A percentile compares a stretch with the other conserved stretches of the same genome.
These are phyloP conservation scores for Rutstroemia sp. DNA, from an alignment of 2,329 filamentous ascomycete species.

Conservation along the genomic window DNA sequence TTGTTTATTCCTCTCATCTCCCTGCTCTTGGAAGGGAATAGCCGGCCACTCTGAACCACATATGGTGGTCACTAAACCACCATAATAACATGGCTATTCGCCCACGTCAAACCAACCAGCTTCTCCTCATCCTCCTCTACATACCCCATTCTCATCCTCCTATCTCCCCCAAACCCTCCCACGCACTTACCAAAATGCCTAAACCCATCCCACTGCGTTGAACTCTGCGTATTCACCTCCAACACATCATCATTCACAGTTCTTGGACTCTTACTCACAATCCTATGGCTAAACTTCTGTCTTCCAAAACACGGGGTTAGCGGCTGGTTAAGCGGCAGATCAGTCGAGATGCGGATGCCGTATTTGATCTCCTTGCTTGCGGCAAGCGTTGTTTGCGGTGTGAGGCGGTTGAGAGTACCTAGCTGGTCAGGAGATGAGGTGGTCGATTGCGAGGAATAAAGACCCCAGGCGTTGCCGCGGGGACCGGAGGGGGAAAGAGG, in stretches of 20 bases:
- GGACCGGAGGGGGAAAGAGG: conserved; percentile 35
- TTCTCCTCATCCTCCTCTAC: too few relatives aligned
- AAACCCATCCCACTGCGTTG: conserved; percentile 40
- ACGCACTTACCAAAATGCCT: conserved; percentile 30
- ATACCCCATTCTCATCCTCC: not conserved
- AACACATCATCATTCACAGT: conserved; percentile 55
- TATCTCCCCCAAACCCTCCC: not conserved
- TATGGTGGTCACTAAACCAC: too few relatives aligned
- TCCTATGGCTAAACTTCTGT: conserved; percentile 49
- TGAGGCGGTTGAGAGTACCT: conserved; percentile 39
- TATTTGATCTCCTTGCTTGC: conserved; percentile 20
- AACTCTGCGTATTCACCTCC: conserved; percentile 46
- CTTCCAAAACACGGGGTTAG: conserved; percentile 18
- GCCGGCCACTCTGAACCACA: not conserved
- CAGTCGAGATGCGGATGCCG: conserved; percentile 5
- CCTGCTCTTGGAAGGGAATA: not conserved
- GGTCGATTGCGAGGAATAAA: conserved; percentile 31
- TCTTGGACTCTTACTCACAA: conserved; percentile 43
- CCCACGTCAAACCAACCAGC: too few relatives aligned
- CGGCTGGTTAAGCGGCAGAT: conserved; percentile 1
- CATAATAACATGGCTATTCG: too few relatives aligned
- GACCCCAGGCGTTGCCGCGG: conserved; percentile 35
- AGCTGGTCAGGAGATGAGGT: conserved; percentile 29
- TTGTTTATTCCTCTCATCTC: too few relatives aligned
- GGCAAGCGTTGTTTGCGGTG: conserved; percentile 32